Conservation (phyloP, 1,139 yeast genomes). For the Petasospora fabianii region DNA sequence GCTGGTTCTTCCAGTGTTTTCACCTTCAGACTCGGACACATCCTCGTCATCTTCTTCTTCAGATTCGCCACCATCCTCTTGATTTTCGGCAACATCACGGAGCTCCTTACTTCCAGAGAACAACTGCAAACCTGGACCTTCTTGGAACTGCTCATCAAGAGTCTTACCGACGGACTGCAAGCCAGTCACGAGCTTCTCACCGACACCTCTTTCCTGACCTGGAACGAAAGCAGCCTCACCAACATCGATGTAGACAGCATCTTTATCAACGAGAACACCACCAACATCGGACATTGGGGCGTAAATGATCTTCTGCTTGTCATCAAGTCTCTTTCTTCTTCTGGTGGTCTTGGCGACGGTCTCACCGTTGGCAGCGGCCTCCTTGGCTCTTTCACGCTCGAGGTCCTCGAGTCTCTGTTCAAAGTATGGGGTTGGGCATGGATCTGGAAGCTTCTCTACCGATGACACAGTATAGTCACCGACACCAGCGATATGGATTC, state of each 20-base stretch:
- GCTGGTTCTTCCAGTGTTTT: conserved; percentile 53
- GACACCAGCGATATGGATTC: conserved; percentile 92
- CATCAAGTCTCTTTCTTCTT: conserved; percentile 88
- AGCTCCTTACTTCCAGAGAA: conserved; percentile 58
- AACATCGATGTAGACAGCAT: conserved; percentile 93
- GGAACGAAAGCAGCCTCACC: conserved; percentile 59
- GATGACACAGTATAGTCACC: conserved; percentile 80
- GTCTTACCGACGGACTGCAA: conserved; percentile 68
- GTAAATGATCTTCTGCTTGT: conserved; percentile 87
- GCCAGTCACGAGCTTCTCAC: conserved; percentile 79
- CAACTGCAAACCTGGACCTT: conserved; percentile 69
- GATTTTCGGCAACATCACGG: conserved; percentile 39
- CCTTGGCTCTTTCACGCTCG: conserved; percentile 66
- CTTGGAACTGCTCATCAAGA: conserved; percentile 56
- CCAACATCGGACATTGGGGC: conserved; percentile 99
- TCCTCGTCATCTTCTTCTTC: conserved; percentile 35
- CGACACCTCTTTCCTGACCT: conserved; percentile 70
- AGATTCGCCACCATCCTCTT: conserved; percentile 35
- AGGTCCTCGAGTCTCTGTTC: conserved; percentile 81
- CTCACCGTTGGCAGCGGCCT: conserved; percentile 56
- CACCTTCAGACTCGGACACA: conserved; percentile 30
- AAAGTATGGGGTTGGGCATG: conserved; percentile 95
- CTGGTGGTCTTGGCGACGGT: conserved; percentile 49
- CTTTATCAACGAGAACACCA: conserved; percentile 93
- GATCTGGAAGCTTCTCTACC: conserved; percentile 92